Evolutionary conservation across 768 basidiomycete species (phyloP), one percentile per base, ranked within the genome.

Genomic region (Boletus reticulatus): DNA sequence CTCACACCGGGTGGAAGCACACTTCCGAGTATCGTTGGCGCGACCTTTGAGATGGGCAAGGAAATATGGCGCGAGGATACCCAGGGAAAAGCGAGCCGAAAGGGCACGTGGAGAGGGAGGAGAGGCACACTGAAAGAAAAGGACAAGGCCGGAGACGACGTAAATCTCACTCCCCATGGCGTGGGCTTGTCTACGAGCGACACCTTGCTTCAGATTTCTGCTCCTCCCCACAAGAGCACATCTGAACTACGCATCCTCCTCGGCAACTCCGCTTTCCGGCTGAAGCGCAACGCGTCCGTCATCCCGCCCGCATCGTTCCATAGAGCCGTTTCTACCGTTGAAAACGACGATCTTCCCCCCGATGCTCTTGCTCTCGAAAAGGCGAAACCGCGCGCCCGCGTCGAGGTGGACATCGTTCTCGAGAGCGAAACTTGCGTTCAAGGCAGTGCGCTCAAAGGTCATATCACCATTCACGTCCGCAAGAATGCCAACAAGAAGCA

Each of bases 371-470:
- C 72, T 2, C 73, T 92, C 38, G 92, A 92, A 68, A 88, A 89
- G 63, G 85, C 89, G 6, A 86, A 84, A 62, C 66, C 82, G 14
- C 83, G 80, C 22, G 84, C 92, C 9, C 85, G 91, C 50, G 88
- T 95, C 1, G 88, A 89, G 67, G 75, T 95, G 12, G 91, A 95
- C 61, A 83, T 96, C 39, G 72, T 83, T n/a, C 78, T 93, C 32
- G 84, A 90, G 57, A 84, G 82, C 59, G 81, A 90, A 55, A 77
- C 83, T 11, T 85, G 84, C 59, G 88, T 95, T 4, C 90, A 96
- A 74, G 93, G 93, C 4, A 85, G 84, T 8, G 75, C 77, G 59
- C 72, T 96, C 43, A 80, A 80, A 43, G 94, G 94, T 3, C 72
- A 78, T 39, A 74, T 94, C 71, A 82, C 85, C 47, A 72, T 95